Evolutionary conservation across 2,329 filamentous ascomycete species (phyloP), one percentile per base, ranked within the genome.

Genomic region (Cordyceps javanica): DNA sequence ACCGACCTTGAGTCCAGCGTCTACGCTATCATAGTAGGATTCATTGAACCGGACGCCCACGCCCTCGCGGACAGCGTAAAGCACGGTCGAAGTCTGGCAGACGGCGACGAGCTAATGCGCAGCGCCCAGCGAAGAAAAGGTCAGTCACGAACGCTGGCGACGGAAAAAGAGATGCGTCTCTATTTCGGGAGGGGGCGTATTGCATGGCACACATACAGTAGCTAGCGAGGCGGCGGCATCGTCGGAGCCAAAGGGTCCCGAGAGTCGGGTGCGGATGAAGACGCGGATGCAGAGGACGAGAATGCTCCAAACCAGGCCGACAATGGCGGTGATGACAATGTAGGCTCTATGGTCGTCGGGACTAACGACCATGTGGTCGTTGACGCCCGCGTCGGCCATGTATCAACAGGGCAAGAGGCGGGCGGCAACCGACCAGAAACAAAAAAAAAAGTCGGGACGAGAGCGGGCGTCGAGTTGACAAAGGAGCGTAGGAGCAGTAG

Each of bases 271-370:
- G 26, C 61, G 38, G 45, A 62, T 62, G 46, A 61, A 62, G 1
- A 62, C n/a, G 9, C 61, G 48, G 25, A 62, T 62, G n/a, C 41
- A 38, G 9, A 52, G 50, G 11, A 62, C 60, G 34, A 62, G 49
- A 14, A 58, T n/a, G n/a, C 58, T 61, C 61, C 61, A 62, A 3
- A 41, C 59, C 41, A 60, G 50, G 16, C 61, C 61, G 16, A 62
- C 55, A n/a, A 59, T 32, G 36, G 56, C 60, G 8, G 58, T 30
- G 23, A 62, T 61, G 58, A 60, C 57, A n/a, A 62, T 61, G 26
- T 58, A 57, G 5, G 60, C 61, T 13, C 56, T 52, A 25, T 61
- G 60, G 44, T 62, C 60, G 28, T 50, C 51, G 28, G 56, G 39
- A n/a, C 56, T 57, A 30, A 59, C 57, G 45, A 28, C 49, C 45